Conservation (phyloP, 805 yeast genomes). For the Pichia pseudocactophila region DNA sequence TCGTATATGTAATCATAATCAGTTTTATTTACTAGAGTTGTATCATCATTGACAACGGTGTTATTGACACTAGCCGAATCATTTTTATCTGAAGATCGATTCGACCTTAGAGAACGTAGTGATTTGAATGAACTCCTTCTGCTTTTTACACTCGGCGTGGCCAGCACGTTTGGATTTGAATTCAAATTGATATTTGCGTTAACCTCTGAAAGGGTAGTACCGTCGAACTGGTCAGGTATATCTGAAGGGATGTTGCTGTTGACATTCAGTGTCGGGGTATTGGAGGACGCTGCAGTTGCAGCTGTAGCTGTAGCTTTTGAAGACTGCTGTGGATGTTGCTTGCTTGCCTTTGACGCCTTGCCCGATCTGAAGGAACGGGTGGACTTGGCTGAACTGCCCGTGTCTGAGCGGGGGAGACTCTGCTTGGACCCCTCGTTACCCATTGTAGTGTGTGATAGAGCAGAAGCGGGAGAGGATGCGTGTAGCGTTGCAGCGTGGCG, state of each 20-base stretch:
- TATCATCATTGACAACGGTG: too few relatives aligned
- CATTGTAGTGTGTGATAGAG: constrained; percentile 68
- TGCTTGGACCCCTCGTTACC: constrained; percentile 30
- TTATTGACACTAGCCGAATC: neutral
- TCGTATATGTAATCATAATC: constrained; percentile 20
- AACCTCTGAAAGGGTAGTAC: too few relatives aligned
- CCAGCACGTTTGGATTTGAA: too few relatives aligned
- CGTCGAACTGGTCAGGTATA: too few relatives aligned
- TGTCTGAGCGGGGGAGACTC: constrained; percentile 25
- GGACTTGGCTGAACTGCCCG: constrained; percentile 24
- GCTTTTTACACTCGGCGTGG: constrained; percentile 1
- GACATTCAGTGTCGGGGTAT: neutral
- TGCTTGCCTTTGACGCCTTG: constrained; percentile 14
- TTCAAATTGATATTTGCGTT: too few relatives aligned
- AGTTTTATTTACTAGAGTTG: constrained; percentile 4
- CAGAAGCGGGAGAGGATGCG: too few relatives aligned
- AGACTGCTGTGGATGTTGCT: neutral
- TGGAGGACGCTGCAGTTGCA: neutral
- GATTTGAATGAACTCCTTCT: constrained; percentile 9
- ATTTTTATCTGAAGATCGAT: constrained; percentile 2
- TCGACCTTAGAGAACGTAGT: neutral
- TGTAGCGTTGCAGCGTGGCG: too few relatives aligned
- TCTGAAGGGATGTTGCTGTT: neutral
- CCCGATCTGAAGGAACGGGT: constrained; percentile 24
- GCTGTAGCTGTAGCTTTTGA: neutral